Evolutionary conservation across 768 basidiomycete species (phyloP).

Genomic region (Amanita inopinata): DNA sequence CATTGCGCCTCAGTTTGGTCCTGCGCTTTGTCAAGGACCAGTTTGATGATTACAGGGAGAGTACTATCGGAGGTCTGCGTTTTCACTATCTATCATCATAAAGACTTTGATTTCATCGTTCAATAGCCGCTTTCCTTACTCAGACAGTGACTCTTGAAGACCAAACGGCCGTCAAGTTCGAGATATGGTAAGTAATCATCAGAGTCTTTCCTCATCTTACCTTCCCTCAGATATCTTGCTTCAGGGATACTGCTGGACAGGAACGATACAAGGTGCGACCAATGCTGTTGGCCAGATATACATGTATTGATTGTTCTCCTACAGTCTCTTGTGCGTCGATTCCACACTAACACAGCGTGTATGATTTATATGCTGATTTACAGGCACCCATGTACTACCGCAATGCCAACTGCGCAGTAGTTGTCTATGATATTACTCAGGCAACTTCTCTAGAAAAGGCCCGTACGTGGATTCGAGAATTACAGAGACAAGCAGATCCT

Average conservation of each 20-base stretch:
- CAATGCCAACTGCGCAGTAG: constrained; percentile 88
- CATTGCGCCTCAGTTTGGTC: constrained; percentile 57
- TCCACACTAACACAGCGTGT: constrained; percentile 5
- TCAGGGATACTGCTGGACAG: constrained; percentile 92
- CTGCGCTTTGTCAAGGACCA: constrained; percentile 95
- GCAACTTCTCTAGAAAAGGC: constrained; percentile 89
- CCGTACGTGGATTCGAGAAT: constrained; percentile 90
- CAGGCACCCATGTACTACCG: constrained; percentile 96
- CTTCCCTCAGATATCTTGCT: constrained; percentile 7
- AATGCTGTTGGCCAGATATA: constrained; percentile 8
- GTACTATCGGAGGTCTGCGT: constrained; percentile 75
- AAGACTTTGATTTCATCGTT: too few species aligned
- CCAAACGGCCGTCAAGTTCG: constrained; percentile 91
- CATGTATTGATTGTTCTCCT: constrained; percentile 1
- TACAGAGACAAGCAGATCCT: constrained; percentile 96
- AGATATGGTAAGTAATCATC: constrained; percentile 71
- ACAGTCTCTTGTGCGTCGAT: constrained; percentile 32
- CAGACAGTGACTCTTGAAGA: constrained; percentile 91
- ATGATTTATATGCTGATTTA: constrained; percentile 10
- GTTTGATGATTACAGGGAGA: constrained; percentile 92
- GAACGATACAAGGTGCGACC: constrained; percentile 79
- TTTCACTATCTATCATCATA: too few species aligned
- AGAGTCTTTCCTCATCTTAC: neutral
- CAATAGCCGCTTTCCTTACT: constrained; percentile 89
- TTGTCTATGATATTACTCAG: constrained; percentile 95